Base-by-base conservation (phyloP, 2,329 filamentous ascomycete genomes). In the Ophiostoma montium region DNA sequence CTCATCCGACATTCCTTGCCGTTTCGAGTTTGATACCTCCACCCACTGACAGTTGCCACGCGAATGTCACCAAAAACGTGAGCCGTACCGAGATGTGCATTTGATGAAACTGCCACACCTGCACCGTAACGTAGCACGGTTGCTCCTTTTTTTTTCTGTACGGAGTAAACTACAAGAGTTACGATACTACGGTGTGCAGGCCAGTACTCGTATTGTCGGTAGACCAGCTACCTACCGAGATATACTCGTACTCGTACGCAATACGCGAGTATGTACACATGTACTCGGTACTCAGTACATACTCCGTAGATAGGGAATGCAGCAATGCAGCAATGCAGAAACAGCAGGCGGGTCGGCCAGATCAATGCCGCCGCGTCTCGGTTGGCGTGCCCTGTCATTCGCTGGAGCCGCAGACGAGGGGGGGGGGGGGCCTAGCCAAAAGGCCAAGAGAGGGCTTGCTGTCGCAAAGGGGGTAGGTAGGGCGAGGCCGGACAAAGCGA, bases 301-400 rank as follows among this genome's bases (percentile, higher is more conserved):
- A n/a, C n/a, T n/a, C n/a, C n/a, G n/a, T n/a, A n/a, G n/a, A n/a
- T n/a, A n/a, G n/a, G n/a, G n/a, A n/a, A n/a, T n/a, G n/a, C n/a
- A n/a, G n/a, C n/a, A n/a, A n/a, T n/a, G n/a, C n/a, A n/a, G n/a
- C n/a, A n/a, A n/a, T n/a, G n/a, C n/a, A n/a, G n/a, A n/a, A n/a
- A n/a, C n/a, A n/a, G n/a, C n/a, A n/a, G n/a, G n/a, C n/a, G 47
- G 47, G 41, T 51, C 52, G 52, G 50, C 50, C 16, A 52, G 45
- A 48, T 52, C 44, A 48, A 53, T 52, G 47, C 43, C 41, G 46
- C 52, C 45, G 50, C 48, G 44, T 33, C 32, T 50, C 38, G 36
- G 33, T 43, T 46, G 43, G 33, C 31, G 21, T 21, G 33, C 21
- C 13, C 31, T 49, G 36, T 36, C 7, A 49, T 52, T 52, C 47